Evolutionary conservation across 2,329 filamentous ascomycete species (phyloP).

Genomic region (Scedosporium boydii): DNA sequence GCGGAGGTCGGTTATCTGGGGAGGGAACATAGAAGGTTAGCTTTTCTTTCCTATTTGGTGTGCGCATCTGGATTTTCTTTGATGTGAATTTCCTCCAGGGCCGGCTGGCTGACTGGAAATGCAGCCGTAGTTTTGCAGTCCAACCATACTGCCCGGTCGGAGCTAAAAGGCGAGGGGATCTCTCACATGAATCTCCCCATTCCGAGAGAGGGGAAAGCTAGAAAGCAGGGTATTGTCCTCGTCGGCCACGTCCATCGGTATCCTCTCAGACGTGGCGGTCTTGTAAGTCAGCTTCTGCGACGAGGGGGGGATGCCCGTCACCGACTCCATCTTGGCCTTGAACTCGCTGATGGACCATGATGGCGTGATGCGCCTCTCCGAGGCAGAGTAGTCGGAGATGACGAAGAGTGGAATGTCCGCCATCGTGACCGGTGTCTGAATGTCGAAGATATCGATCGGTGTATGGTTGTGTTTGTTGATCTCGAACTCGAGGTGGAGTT

Average conservation of each 20-base stretch:
- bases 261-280: constrained; percentile 43
- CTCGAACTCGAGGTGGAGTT: neutral
- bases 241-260: constrained; percentile 58
- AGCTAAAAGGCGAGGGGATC: constrained; percentile 4
- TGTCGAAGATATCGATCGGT: neutral
- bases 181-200: constrained; percentile 75
- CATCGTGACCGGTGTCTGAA: constrained; percentile 32
- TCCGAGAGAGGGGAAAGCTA: constrained; percentile 58
- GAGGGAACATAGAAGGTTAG: neutral
- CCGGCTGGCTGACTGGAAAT: too few relatives aligned
- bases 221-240: constrained; percentile 61
- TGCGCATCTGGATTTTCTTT: neutral
- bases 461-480: too few relatives aligned
- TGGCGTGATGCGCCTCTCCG: constrained; percentile 84
- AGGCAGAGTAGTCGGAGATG: constrained; percentile 65
- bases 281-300: constrained; percentile 69
- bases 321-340: constrained; percentile 79
- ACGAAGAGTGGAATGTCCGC: constrained; percentile 69
- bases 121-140: too few relatives aligned
- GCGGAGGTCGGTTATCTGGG: constrained; percentile 68
- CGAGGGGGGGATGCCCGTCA: constrained; percentile 81
- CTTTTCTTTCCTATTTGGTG: too few relatives aligned
- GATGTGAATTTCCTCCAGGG: too few relatives aligned
- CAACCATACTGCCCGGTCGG: too few relatives aligned
- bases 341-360: constrained; percentile 82